Base-by-base conservation (phyloP, 306 rosid genomes). In the Inga laurina region DNA sequence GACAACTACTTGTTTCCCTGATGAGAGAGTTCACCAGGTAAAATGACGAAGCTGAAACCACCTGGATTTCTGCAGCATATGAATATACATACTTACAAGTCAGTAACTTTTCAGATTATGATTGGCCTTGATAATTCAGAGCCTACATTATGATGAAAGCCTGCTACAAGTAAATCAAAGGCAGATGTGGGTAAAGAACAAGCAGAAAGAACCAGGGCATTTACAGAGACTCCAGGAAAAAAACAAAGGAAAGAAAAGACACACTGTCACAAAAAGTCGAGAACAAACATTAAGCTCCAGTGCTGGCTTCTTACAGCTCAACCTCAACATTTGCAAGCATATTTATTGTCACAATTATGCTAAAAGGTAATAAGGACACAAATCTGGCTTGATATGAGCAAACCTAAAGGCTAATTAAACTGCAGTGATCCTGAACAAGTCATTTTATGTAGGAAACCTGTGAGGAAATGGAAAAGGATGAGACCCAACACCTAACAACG, bases 31-130 rank as follows among this genome's bases (percentile, higher is more conserved):
- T 56, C 24, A n/a, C 43, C 45, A 56, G 15, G 54, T 10, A 75
- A 68, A 79, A 56, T 54, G 73, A 27, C 46, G 78, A 78, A 57
- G 76, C 76, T 59, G 76, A 82, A 76, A 57, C 79, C 72, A 65
- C 24, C 45, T 64, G 73, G 59, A 69, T 62, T 39, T 66, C 72
- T 16, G 71, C 72, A 85, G 57, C 67, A 80, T 39, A 73, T 62
- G n/a, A 82, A 83, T 39, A 79, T 72, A 49, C n/a, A 56, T 51
- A 19, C 43, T 72, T 52, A 66, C 73, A 76, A 76, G 61, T 85
- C 76, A 81, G 74, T 10, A 74, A 79, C 22, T 35, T 84, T 54
- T 70, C 16, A 59, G 65, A 68, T 59, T 24, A 19, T 21, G 32
- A 69, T 4, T 43, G 51, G 13, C 82, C 48, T 78, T 16, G 4